phyloP scores from a whole-genome alignment of 495 filamentous ascomycete genomes.

The Tricharina praecox region DNA sequence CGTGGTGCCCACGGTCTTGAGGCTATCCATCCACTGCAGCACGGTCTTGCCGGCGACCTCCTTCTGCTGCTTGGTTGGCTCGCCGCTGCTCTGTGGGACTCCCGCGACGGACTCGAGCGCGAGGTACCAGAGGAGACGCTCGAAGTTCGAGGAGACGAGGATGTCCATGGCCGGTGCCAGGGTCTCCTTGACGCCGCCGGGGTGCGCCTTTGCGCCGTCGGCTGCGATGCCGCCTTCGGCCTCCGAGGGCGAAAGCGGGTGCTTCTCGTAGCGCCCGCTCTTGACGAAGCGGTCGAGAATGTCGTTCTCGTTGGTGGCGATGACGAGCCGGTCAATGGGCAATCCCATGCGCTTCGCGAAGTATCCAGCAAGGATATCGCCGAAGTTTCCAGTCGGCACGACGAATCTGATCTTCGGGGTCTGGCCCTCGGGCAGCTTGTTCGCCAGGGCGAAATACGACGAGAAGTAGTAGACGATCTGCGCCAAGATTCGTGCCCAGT shows the following conservation, averaged over 20 bases:
- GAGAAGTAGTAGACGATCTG: slow-evolving; percentile 90
- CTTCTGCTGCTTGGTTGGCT: slow-evolving; percentile 35
- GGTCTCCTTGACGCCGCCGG: slow-evolving; percentile 66
- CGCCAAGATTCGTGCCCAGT: slow-evolving; percentile 77
- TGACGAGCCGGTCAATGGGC: slow-evolving; percentile 62
- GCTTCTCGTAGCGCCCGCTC: slow-evolving; percentile 66
- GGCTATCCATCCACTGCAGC: slow-evolving; percentile 47
- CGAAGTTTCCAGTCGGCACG: slow-evolving; percentile 87
- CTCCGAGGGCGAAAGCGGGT: slow-evolving; percentile 34
- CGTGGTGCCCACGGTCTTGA: slow-evolving; percentile 72
- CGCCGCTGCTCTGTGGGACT: slow-evolving; percentile 17
- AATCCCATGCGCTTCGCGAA: slow-evolving; percentile 85
- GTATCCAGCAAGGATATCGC: slow-evolving; percentile 85
- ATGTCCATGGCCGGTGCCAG: slow-evolving; percentile 93
- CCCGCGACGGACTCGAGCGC: slow-evolving; percentile 43
- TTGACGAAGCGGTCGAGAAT: slow-evolving; percentile 74
- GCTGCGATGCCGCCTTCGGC: slow-evolving; percentile 40
- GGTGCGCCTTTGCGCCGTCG: slow-evolving; percentile 50
- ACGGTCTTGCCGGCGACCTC: slow-evolving; percentile 44
- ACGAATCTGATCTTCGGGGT: slow-evolving; percentile 55
- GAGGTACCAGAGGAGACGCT: slow-evolving; percentile 88
- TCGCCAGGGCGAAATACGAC: slow-evolving; percentile 64
- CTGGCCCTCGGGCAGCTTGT: slow-evolving; percentile 34
- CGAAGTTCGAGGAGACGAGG: slow-evolving; percentile 85
- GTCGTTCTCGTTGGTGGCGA: slow-evolving; percentile 88